Evolutionary conservation across 148 eudicot species (phyloP).

Genomic region (Chenopodium formosanum): DNA sequence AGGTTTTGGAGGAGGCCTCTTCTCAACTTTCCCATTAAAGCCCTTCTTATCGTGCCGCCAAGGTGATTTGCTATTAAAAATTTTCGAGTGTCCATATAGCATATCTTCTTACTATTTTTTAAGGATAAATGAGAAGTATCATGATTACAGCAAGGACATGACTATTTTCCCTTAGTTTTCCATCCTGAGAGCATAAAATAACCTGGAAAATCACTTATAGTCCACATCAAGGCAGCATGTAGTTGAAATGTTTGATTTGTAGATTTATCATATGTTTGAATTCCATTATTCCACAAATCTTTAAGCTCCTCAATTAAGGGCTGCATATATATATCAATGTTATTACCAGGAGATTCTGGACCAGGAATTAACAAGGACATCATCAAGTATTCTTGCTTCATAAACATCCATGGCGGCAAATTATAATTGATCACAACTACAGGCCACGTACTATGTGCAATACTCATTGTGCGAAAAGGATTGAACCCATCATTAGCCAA

Average conservation of each 20-base stretch:
- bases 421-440: too few relatives aligned
- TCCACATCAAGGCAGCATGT: not conserved
- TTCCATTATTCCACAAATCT: constrained; percentile 9
- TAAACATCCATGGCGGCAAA: too few relatives aligned
- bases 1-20: not conserved
- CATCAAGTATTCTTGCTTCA: constrained; percentile 7
- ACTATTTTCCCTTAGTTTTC: constrained; percentile 12
- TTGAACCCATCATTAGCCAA: too few relatives aligned
- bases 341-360: constrained; percentile 3
- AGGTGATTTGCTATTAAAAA: not conserved
- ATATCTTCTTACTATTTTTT: constrained; percentile 12
- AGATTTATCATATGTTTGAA: constrained; percentile 16
- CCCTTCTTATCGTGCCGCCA: not conserved
- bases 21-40: constrained; percentile 12
- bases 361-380: not conserved
- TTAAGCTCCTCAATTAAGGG: constrained; percentile 9
- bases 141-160: constrained; percentile 9
- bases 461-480: too few relatives aligned
- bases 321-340: not conserved
- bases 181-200: constrained; percentile 12
- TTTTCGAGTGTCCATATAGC: constrained; percentile 1
- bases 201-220: constrained; percentile 17
- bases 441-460: too few relatives aligned
- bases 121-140: not conserved
- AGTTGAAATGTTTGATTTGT: constrained; percentile 8